Base-by-base conservation (phyloP, 768 basidiomycete genomes). In the Pleurotus ostreatus region DNA sequence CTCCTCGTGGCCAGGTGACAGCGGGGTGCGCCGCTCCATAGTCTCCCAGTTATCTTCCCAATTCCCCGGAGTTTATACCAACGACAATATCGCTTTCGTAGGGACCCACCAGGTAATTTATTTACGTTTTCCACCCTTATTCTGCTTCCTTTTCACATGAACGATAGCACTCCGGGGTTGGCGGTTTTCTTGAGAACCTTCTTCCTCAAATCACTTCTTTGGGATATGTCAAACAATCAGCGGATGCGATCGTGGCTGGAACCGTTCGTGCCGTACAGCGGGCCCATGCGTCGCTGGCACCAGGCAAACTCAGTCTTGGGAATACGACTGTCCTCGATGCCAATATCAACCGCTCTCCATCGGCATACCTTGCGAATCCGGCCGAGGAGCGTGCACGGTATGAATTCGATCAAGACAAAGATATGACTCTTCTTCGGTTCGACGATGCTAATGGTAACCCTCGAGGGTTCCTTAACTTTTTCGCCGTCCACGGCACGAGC, bases 401-500 rank as follows among this genome's bases (percentile, higher is more conserved):
- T 63, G 68, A 81, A 58, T 83, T 76, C 56, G 84, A 92, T 62
- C 84, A 87, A 65, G 90, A 92, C 68, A 89, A 86, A 71, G 82
- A 83, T 3, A 71, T 91, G 75, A 82, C 84, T 4, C 72, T 89
- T 15, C 67, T 92, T 55, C 75, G 82, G 47, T 86, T 91, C 59
- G 78, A 86, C 45, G 85, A 88, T 64, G 60, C 60, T 6, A 70
- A 65, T 53, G 88, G 88, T 25, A 77, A 75, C 25, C 75, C 82
- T 16, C 74, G 82, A 53, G 89, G 89, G 2, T 78, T 91, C 62
- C 65, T 90, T 61, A 86, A 82, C 66, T 90, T 87, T 70, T 91
- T 85, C 66, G 74, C 89, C 0, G 89, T 92, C 0, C 90, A 92
- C 67, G 88, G 88, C 1, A 92, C 89, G 13, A 88, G 86, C 60